These are phyloP conservation scores for Aurinia saxatilis DNA, from an alignment of 345 rosid genomes.

Conservation along the genomic window DNA sequence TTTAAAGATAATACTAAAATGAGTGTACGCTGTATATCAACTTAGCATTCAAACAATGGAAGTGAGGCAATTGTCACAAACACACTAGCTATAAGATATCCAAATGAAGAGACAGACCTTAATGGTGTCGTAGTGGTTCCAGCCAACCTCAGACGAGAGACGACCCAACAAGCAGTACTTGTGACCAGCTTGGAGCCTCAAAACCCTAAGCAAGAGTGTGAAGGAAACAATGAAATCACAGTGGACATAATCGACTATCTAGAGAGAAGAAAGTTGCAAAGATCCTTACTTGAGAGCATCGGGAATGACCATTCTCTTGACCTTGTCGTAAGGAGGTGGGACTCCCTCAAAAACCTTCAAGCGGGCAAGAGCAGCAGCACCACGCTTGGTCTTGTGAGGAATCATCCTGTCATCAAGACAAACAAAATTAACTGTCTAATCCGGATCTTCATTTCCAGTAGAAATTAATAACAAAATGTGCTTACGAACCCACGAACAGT, in stretches of 20 bases:
- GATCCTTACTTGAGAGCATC: conserved; percentile 72
- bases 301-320: conserved; percentile 84
- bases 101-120: conserved; percentile 35
- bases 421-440: too few species aligned
- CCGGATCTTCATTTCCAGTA: too few species aligned
- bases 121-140: conserved; percentile 85
- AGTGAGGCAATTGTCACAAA: not conserved
- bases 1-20: not conserved
- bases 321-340: conserved; percentile 77
- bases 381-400: conserved; percentile 87
- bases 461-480: too few species aligned
- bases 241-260: too few species aligned
- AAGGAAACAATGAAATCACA: not conserved
- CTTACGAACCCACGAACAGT: conserved; percentile 69
- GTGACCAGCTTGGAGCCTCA: conserved; percentile 89
- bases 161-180: conserved; percentile 71
- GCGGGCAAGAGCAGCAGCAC: conserved; percentile 70
- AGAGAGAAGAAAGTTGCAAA: not conserved
- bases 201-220: conserved; percentile 42
- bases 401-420: conserved; percentile 46
- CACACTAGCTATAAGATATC: not conserved
- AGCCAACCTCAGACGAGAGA: conserved; percentile 74
- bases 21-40: not conserved
- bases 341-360: conserved; percentile 76
- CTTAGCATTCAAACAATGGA: too few species aligned